These are phyloP conservation scores for Lachnellula willkommii DNA, from an alignment of 2,329 filamentous ascomycete genomes.

Conservation along the genomic window DNA sequence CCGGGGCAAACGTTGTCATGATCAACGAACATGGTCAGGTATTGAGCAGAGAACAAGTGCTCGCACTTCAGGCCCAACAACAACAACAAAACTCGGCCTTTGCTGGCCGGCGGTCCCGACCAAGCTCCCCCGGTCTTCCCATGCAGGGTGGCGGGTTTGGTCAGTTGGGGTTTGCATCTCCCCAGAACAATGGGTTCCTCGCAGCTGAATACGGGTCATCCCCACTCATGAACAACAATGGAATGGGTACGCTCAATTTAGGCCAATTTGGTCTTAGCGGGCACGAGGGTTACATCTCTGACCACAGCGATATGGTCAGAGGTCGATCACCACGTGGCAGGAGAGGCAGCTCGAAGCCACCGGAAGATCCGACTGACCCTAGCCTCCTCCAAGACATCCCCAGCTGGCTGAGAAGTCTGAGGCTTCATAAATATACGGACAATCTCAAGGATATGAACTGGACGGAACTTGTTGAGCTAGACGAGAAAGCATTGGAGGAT, in stretches of 20 bases:
- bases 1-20: slow-evolving; percentile 79
- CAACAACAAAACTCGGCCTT: slow-evolving; percentile 48
- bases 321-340: slow-evolving; percentile 89
- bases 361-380: slow-evolving; percentile 93
- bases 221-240: slow-evolving; percentile 64
- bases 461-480: slow-evolving; percentile 85
- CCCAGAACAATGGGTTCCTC: slow-evolving; percentile 91
- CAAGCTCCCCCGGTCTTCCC: slow-evolving; percentile 80
- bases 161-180: slow-evolving; percentile 70
- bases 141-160: slow-evolving; percentile 65
- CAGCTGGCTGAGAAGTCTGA: slow-evolving; percentile 87
- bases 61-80: slow-evolving; percentile 71
- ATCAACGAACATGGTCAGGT: slow-evolving; percentile 91
- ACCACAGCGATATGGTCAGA: slow-evolving; percentile 85
- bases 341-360: slow-evolving; percentile 91
- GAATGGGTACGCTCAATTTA: slow-evolving; percentile 66
- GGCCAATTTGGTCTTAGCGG: slow-evolving; percentile 64
- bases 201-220: slow-evolving; percentile 76
- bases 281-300: slow-evolving; percentile 84
- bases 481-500: slow-evolving; percentile 88
- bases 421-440: slow-evolving; percentile 97
- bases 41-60: slow-evolving; percentile 76
- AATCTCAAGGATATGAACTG: slow-evolving; percentile 97
- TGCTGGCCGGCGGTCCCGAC: slow-evolving; percentile 71
- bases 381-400: slow-evolving; percentile 90